Evolutionary conservation across 2,329 filamentous ascomycete species (phyloP).

Genomic region (Ceratocystis cacaofunesta): DNA sequence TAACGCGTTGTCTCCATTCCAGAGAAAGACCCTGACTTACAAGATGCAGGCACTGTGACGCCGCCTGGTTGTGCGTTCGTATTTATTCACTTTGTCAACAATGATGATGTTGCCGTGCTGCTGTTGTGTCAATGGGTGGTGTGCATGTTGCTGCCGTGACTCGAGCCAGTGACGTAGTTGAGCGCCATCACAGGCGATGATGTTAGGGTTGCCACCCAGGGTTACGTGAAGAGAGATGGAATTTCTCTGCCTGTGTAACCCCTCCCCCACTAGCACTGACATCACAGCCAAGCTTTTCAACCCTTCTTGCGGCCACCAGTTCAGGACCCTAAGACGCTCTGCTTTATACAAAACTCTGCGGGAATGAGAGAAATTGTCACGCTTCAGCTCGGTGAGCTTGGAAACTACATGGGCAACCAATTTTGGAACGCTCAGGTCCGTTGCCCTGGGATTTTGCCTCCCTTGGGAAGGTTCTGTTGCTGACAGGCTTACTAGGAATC

Average conservation of each 20-base stretch:
- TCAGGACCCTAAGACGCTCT: too few species aligned
- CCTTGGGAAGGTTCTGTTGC: not conserved
- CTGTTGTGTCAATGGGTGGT: too few species aligned
- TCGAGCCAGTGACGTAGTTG: too few species aligned
- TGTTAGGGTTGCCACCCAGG: too few species aligned
- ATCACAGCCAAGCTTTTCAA: not conserved
- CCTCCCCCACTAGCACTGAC: not conserved
- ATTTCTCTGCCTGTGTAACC: not conserved
- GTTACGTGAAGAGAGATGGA: too few species aligned
- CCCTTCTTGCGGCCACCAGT: too few species aligned
- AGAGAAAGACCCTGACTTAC: too few species aligned
- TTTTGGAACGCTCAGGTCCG: constrained; percentile 89
- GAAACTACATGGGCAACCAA: constrained; percentile 86
- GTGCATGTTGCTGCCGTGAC: too few species aligned
- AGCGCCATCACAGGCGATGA: too few species aligned
- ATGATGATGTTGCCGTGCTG: too few species aligned
- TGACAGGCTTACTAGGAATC: constrained; percentile 51
- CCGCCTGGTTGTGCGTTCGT: not conserved
- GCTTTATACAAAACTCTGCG: too few species aligned
- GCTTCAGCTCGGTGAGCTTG: constrained; percentile 79
- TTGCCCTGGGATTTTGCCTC: not conserved
- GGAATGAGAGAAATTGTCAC: constrained; percentile 59
- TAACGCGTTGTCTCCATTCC: not conserved
- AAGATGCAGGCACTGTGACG: not conserved
- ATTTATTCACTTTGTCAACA: too few species aligned